These are phyloP conservation scores for Adansonia grandidieri DNA, from an alignment of 441 rosid genomes.

Conservation along the genomic window DNA sequence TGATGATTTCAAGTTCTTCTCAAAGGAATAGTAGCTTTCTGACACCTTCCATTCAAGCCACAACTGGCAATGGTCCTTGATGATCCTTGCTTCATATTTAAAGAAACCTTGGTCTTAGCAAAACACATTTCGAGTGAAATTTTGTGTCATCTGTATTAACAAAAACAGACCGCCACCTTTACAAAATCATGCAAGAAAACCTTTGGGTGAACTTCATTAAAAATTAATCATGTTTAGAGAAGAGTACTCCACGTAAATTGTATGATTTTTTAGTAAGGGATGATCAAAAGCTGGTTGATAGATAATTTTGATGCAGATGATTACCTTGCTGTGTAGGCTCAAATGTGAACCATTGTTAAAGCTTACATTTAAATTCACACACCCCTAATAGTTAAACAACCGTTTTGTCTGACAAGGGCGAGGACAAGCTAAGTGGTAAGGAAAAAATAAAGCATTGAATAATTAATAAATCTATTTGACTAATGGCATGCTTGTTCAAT, in stretches of 20 bases:
- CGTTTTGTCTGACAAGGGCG: background rate
- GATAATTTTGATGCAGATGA: constrained; percentile 49
- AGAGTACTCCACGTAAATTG: constrained; percentile 41
- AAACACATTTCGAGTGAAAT: background rate
- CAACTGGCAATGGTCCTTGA: too few relatives aligned
- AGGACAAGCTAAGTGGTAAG: background rate
- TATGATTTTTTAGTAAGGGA: constrained; percentile 51
- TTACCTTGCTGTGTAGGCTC: constrained; percentile 61
- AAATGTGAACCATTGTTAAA: background rate
- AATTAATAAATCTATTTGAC: background rate
- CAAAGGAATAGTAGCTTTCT: too few relatives aligned
- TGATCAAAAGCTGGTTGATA: constrained; percentile 60
- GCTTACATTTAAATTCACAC: background rate
- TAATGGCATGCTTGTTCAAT: constrained; percentile 29
- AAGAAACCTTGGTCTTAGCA: too few relatives aligned
- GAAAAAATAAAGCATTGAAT: background rate
- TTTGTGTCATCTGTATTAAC: constrained; percentile 45
- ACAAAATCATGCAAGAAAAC: background rate
- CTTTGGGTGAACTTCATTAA: background rate
- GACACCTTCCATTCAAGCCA: too few relatives aligned
- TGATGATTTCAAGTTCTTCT: too few relatives aligned
- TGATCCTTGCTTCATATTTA: too few relatives aligned
- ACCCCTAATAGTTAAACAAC: background rate
- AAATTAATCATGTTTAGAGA: background rate
- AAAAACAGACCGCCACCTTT: background rate